Evolutionary conservation across 163 green algal species (phyloP), one percentile per base, ranked within the genome.

Genomic region (Chlamydomonas reinhardtii): DNA sequence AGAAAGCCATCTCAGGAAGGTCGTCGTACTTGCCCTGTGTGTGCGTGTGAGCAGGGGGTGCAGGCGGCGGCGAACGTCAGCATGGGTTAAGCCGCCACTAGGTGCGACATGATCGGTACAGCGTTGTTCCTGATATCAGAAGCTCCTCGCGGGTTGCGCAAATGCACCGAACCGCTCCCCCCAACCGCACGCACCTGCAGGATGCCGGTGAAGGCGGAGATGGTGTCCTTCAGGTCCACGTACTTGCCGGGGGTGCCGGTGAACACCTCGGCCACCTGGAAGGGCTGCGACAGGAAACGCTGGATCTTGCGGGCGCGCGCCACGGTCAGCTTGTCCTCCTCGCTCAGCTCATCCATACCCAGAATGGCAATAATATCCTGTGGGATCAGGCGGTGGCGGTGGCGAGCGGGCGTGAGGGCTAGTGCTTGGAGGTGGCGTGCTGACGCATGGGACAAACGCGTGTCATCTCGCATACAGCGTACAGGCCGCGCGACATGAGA

Each of bases 311-410:
- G 95, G 6, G 98, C 98, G 79, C 98, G 97, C 0, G 97, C 96
- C 48, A 99, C 98, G 8, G 96, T 98, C 77, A 99, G 91, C 94
- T 99, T 99, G 94, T 99, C 98, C 91, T 99, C 98, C 92, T 99
- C 98, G 48, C 89, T 97, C 88, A 99, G 95, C 95, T 99, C 98
- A 90, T 99, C 98, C 98, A 99, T 99, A 76, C 98, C 98, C 88
- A 99, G 94, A 94, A 99, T 99, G 91, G 98, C 98, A 94, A 99
- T 99, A 93, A 99, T 99, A 93, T 99, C 98, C 95, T 99, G 95
- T 39, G 91, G 52, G 39, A 4, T 24, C 48, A 17, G 11, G 48
- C 19, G 48, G 48, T 19, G 48, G 48, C 48, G 14, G 9, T 17
- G 14, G 48, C 12, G 43, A 16, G 43, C 11, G 48, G 48, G 11